Evolutionary conservation across 2,329 filamentous ascomycete genomes (phyloP).

Genomic region (Trichoderma pleuroti): DNA sequence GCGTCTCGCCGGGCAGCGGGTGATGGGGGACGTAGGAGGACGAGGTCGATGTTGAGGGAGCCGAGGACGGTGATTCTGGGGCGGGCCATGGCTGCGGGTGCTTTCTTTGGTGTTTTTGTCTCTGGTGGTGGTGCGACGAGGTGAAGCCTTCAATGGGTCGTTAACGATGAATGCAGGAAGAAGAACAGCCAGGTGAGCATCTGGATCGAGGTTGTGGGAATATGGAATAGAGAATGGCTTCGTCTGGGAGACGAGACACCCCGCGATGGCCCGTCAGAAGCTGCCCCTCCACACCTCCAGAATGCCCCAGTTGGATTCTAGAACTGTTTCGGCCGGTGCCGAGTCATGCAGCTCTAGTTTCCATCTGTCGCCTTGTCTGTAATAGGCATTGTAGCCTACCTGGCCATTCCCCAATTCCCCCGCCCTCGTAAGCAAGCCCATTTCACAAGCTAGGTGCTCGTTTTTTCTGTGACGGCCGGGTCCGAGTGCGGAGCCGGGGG

Average conservation of each 20-base stretch:
- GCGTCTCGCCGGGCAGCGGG: constrained; percentile 79
- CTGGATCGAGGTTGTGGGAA: background rate
- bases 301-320: constrained; percentile 12
- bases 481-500: constrained; percentile 5
- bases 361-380: background rate
- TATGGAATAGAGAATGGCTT: background rate
- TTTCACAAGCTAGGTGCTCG: no score
- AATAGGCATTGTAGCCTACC: background rate
- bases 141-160: background rate
- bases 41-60: constrained; percentile 91
- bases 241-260: no score
- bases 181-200: background rate
- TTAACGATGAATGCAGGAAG: background rate
- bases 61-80: constrained; percentile 76
- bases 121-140: background rate
- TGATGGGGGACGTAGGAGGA: constrained; percentile 80
- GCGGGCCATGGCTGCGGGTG: constrained; percentile 27
- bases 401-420: background rate
- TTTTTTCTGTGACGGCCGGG: background rate
- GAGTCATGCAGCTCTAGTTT: constrained; percentile 18
- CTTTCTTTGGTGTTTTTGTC: no score
- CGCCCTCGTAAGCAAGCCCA: background rate
- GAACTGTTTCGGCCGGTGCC: constrained; percentile 8
- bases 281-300: constrained; percentile 17
- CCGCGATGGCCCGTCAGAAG: no score